Conservation (phyloP, 805 yeast genomes). For the Cyberlindnera americana region DNA sequence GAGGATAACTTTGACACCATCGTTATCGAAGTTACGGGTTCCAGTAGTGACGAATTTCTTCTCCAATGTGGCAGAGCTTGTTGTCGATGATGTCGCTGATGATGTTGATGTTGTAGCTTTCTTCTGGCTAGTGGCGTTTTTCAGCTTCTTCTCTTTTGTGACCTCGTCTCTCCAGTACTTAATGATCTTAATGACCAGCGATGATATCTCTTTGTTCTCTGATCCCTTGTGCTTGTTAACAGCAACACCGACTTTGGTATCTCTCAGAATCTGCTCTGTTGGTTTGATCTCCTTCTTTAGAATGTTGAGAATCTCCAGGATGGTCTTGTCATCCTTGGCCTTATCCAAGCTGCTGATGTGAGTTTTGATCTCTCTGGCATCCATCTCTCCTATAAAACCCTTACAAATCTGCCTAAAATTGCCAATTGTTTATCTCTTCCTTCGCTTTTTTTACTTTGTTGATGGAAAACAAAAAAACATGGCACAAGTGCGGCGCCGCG, state of each 20-base stretch:
- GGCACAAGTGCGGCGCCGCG: too few species aligned
- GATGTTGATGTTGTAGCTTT: slow-evolving; percentile 11
- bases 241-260: slow-evolving; percentile 95
- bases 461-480: too few species aligned
- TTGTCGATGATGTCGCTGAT: slow-evolving; percentile 7
- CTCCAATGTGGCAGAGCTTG: slow-evolving; percentile 9
- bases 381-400: slow-evolving; percentile 39
- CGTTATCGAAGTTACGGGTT: slow-evolving; percentile 77
- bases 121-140: slow-evolving; percentile 3
- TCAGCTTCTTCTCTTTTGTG: slow-evolving; percentile 50
- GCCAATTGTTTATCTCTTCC: too few species aligned
- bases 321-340: slow-evolving; percentile 58
- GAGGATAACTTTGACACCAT: slow-evolving; percentile 67
- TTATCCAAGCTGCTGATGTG: slow-evolving; percentile 73
- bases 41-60: slow-evolving; percentile 44
- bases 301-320: slow-evolving; percentile 60
- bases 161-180: slow-evolving; percentile 89
- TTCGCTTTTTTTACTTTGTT: too few species aligned
- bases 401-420: too few species aligned
- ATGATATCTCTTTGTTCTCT: slow-evolving; percentile 59
- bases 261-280: slow-evolving; percentile 79
- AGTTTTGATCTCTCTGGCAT: slow-evolving; percentile 62
- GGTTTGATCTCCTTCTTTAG: slow-evolving; percentile 75
- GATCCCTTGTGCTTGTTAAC: slow-evolving; percentile 83
- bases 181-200: slow-evolving; percentile 77